phyloP scores from a whole-genome alignment of 441 rosid species.

The Euphorbia neoarborescens region DNA sequence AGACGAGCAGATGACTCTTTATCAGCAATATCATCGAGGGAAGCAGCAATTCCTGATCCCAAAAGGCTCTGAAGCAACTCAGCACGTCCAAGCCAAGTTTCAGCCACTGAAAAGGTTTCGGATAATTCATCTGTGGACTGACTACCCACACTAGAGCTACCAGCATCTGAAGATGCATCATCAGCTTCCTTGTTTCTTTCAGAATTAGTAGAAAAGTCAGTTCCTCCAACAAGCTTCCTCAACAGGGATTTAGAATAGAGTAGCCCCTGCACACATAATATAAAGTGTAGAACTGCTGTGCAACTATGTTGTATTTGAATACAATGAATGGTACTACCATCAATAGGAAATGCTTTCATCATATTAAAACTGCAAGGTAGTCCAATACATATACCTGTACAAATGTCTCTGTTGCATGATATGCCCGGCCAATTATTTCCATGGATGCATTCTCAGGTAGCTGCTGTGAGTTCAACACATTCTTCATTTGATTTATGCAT shows the following conservation, averaged over 20 bases:
- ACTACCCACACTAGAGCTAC: slow-evolving; percentile 85
- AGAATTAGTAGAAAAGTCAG: slow-evolving; percentile 43
- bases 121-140: slow-evolving; percentile 76
- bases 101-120: slow-evolving; percentile 62
- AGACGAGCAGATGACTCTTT: slow-evolving; percentile 72
- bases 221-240: slow-evolving; percentile 65
- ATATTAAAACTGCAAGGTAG: slow-evolving; percentile 7
- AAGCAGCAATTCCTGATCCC: slow-evolving; percentile 95
- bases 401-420: slow-evolving; percentile 86
- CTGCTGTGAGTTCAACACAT: slow-evolving; percentile 67
- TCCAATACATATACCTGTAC: slow-evolving; percentile 55
- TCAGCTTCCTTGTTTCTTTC: slow-evolving; percentile 77
- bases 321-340: background rate
- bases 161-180: slow-evolving; percentile 89
- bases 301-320: slow-evolving; percentile 3
- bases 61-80: slow-evolving; percentile 96
- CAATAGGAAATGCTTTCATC: background rate
- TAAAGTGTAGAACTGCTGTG: slow-evolving; percentile 14
- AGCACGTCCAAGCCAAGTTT: slow-evolving; percentile 85
- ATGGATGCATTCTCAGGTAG: slow-evolving; percentile 83
- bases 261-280: slow-evolving; percentile 57
- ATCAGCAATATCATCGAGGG: slow-evolving; percentile 92
- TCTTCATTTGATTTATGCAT: slow-evolving; percentile 80
- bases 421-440: slow-evolving; percentile 89
- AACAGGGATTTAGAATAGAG: slow-evolving; percentile 74